Evolutionary conservation across 805 yeast species (phyloP).

Genomic region (Candida corydali): DNA sequence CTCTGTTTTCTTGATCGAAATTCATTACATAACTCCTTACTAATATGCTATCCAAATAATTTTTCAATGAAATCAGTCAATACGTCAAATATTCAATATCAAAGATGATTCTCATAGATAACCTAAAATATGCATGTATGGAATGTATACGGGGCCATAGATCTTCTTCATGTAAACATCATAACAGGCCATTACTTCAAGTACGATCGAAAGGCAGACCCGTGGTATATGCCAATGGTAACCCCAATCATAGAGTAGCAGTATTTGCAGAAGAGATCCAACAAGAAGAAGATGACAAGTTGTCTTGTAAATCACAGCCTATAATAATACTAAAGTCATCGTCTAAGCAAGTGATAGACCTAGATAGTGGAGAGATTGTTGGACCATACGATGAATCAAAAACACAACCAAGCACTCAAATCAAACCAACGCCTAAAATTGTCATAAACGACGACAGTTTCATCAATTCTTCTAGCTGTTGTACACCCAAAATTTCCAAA

Average conservation of each 20-base stretch:
- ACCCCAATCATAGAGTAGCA: constrained; percentile 54
- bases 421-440: constrained; percentile 17
- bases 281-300: constrained; percentile 3
- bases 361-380: constrained; percentile 31
- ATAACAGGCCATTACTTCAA: constrained; percentile 72
- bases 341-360: constrained; percentile 36
- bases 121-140: constrained; percentile 76
- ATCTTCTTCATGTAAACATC: constrained; percentile 81
- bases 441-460: constrained; percentile 28
- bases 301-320: constrained; percentile 15
- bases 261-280: constrained; percentile 47
- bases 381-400: constrained; percentile 31
- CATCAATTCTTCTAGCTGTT: constrained; percentile 31
- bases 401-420: constrained; percentile 9
- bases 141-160: constrained; percentile 93
- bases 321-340: constrained; percentile 31
- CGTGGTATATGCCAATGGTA: constrained; percentile 47
- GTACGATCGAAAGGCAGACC: constrained; percentile 93
- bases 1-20: too few relatives aligned
- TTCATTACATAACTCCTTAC: too few relatives aligned
- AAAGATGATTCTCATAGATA: constrained; percentile 74
- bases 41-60: too few relatives aligned
- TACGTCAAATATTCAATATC: too few relatives aligned
- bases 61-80: too few relatives aligned
- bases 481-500: constrained; percentile 19